phyloP scores from a whole-genome alignment of 148 eudicot genomes.

The Camellia granthamiana region DNA sequence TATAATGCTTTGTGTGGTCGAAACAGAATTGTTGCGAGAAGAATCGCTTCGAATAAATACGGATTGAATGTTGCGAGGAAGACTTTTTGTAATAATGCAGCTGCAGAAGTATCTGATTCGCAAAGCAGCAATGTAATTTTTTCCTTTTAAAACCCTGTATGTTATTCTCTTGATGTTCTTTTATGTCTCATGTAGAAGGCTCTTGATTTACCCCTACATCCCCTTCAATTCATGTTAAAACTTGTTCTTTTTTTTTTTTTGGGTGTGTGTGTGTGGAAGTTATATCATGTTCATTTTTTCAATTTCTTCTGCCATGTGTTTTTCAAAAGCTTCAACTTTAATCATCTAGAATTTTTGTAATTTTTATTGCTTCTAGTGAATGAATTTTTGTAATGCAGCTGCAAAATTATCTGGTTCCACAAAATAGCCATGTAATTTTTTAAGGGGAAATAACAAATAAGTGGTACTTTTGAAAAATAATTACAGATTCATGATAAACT shows the following conservation, averaged over 20 bases:
- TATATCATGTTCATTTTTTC: not conserved
- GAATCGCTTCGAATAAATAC: constrained; percentile 11
- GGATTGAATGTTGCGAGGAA: constrained; percentile 20
- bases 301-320: not conserved
- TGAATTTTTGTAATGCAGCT: too few species aligned
- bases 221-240: not conserved
- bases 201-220: not conserved
- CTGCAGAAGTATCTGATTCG: constrained; percentile 17
- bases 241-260: too few species aligned
- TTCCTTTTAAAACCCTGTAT: not conserved
- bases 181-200: not conserved
- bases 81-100: constrained; percentile 23
- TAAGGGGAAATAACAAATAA: too few species aligned
- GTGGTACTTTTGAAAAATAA: too few species aligned
- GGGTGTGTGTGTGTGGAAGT: too few species aligned
- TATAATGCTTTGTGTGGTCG: not conserved
- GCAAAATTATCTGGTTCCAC: too few species aligned
- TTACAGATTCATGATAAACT: too few species aligned
- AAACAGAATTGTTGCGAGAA: constrained; percentile 23
- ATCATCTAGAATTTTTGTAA: not conserved
- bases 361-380: not conserved
- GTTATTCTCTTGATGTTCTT: not conserved
- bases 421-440: too few species aligned
- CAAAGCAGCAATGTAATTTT: constrained; percentile 21
- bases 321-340: not conserved